Evolutionary conservation across 192 early-diverging fungal species (phyloP).

Genomic region (Coemansia sp.): DNA sequence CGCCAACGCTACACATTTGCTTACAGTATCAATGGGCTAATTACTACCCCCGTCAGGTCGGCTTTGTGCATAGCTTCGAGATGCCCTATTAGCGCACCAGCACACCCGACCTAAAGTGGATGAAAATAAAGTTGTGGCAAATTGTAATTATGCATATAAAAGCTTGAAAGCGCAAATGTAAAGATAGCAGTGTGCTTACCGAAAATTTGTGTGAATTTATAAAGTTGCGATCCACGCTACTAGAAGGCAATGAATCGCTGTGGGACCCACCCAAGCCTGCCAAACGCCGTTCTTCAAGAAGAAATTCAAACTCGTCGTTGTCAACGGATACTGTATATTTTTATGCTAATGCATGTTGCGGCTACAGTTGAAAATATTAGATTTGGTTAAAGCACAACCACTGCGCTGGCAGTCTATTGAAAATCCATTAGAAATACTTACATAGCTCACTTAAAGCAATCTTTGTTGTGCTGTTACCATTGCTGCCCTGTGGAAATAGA

Average conservation of each 20-base stretch:
- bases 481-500: conserved; percentile 6
- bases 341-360: not conserved
- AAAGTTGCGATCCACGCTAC: not conserved
- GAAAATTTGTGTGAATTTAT: not conserved
- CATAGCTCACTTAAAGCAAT: conserved; percentile 9
- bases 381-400: not conserved
- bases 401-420: not conserved
- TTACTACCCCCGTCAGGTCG: not conserved
- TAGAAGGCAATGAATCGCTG: not conserved
- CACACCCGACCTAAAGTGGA: conserved; percentile 32
- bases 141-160: not conserved
- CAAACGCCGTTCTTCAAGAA: not conserved
- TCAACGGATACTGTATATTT: conserved; percentile 1
- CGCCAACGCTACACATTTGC: not conserved
- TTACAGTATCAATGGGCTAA: conserved; percentile 15
- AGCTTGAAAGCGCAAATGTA: no score
- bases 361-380: conserved; percentile 1
- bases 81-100: conserved; percentile 32
- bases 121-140: no score
- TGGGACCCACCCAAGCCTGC: no score
- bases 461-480: not conserved
- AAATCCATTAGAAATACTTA: conserved; percentile 3
- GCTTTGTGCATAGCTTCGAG: conserved; percentile 1
- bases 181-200: not conserved
- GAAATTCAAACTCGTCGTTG: conserved; percentile 5